A percentile compares a stretch with the other conserved stretches of the same genome.
These are phyloP conservation scores for Rhodotorula sp. DNA, from an alignment of 1,284 basidiomycete genomes.

Conservation along the genomic window DNA sequence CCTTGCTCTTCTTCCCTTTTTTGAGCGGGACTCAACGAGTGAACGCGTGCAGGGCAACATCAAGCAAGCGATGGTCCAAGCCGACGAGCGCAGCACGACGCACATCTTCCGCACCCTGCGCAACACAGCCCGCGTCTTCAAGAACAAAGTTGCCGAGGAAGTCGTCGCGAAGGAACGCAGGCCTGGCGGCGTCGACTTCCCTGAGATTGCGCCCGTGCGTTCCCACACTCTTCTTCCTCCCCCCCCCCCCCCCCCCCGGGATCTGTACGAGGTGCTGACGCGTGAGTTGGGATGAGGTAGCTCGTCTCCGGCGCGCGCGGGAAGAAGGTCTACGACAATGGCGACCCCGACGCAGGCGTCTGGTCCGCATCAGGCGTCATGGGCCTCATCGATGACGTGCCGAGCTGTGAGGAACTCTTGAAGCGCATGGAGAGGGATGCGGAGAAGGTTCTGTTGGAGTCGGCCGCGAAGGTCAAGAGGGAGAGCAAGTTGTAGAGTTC, in stretches of 20 bases:
- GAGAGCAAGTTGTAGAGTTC: conserved; percentile 28
- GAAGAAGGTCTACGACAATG: conserved; percentile 69
- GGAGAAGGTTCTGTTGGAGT: conserved; percentile 52
- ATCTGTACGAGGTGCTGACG: not conserved
- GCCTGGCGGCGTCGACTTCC: conserved; percentile 81
- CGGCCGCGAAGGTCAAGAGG: conserved; percentile 23
- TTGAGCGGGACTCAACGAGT: not conserved
- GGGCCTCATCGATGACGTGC: conserved; percentile 82
- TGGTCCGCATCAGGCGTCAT: conserved; percentile 59
- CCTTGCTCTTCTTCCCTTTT: conserved; percentile 49
- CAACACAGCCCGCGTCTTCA: conserved; percentile 42
- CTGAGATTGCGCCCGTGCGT: conserved; percentile 56
- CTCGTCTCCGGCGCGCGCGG: conserved; percentile 79
- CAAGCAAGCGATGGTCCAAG: conserved; percentile 81
- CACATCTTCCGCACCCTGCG: conserved; percentile 74
- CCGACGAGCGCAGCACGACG: conserved; percentile 71
- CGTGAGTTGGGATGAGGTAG: conserved; percentile 43
- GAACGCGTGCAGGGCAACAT: conserved; percentile 71
- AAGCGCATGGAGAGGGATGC: conserved; percentile 71
- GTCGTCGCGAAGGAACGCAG: conserved; percentile 77
- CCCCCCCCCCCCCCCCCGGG: not conserved
- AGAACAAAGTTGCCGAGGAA: conserved; percentile 56
- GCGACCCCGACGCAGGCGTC: conserved; percentile 81
- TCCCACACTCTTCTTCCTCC: conserved; percentile 56
- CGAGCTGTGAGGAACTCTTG: conserved; percentile 74